These are phyloP conservation scores for Mycena belliarum DNA, from an alignment of 768 basidiomycete species.

Conservation along the genomic window DNA sequence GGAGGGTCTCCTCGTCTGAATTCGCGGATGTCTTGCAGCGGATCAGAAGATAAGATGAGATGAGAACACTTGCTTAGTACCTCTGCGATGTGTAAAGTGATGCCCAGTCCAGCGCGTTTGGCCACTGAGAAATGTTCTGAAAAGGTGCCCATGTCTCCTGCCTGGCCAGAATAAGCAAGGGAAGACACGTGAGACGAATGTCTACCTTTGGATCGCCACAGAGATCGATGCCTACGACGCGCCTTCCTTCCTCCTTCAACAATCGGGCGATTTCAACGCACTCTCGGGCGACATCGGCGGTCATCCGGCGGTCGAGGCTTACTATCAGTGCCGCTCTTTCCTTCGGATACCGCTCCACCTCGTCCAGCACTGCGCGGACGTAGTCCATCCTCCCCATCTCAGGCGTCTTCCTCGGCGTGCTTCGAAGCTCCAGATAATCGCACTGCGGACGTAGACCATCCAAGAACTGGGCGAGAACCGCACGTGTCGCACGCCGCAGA, in stretches of 20 bases:
- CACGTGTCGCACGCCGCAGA: slow-evolving; percentile 57
- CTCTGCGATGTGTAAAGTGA: slow-evolving; percentile 88
- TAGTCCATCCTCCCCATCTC: slow-evolving; percentile 64
- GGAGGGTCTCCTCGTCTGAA: slow-evolving; percentile 56
- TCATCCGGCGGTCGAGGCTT: slow-evolving; percentile 77
- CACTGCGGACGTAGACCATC: slow-evolving; percentile 53
- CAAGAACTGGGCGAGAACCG: slow-evolving; percentile 68
- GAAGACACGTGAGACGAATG: neutral
- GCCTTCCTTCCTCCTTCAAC: slow-evolving; percentile 55
- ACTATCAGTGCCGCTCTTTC: slow-evolving; percentile 64
- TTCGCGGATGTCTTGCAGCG: slow-evolving; percentile 49
- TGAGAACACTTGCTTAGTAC: slow-evolving; percentile 36
- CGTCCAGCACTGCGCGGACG: slow-evolving; percentile 62
- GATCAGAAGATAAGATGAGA: slow-evolving; percentile 36
- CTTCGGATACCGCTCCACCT: slow-evolving; percentile 56
- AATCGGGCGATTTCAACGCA: slow-evolving; percentile 56
- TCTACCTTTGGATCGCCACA: slow-evolving; percentile 69
- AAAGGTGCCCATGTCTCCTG: slow-evolving; percentile 57
- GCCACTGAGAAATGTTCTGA: slow-evolving; percentile 52
- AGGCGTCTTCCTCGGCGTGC: slow-evolving; percentile 63
- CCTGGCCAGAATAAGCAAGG: slow-evolving; percentile 22
- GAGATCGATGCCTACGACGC: slow-evolving; percentile 78
- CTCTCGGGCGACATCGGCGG: slow-evolving; percentile 46
- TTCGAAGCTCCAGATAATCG: slow-evolving; percentile 77
- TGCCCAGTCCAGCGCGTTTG: slow-evolving; percentile 58